phyloP scores from a whole-genome alignment of 2,329 filamentous ascomycete genomes.

The Colletotrichum phormii region DNA sequence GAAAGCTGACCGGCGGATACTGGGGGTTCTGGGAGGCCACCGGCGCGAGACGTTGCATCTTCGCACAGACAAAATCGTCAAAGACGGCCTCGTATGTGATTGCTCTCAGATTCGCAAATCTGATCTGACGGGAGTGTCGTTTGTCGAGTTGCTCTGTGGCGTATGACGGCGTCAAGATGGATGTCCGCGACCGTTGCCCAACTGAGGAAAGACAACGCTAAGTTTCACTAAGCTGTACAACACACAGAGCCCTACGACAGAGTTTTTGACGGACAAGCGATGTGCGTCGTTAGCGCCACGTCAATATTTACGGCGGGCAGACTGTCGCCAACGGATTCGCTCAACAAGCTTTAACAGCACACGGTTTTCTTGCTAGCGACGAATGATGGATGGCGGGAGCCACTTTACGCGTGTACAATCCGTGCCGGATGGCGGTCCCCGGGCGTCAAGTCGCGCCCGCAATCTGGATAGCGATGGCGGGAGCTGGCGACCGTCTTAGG shows the following conservation, averaged over 20 bases:
- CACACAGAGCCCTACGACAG: constrained; percentile 23
- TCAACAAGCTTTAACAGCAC: constrained; percentile 29
- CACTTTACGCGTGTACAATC: constrained; percentile 39
- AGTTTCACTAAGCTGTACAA: constrained; percentile 27
- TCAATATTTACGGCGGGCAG: constrained; percentile 13
- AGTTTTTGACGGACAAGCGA: constrained; percentile 28
- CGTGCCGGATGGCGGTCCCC: constrained; percentile 2
- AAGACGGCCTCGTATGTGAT: constrained; percentile 1
- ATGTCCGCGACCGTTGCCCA: constrained; percentile 21
- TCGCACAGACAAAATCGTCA: constrained; percentile 32
- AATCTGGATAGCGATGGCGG: constrained; percentile 17
- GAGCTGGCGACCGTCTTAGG: constrained; percentile 29
- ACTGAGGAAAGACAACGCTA: constrained; percentile 26
- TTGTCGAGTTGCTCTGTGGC: constrained; percentile 1
- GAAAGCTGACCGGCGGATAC: constrained; percentile 33
- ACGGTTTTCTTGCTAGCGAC: constrained; percentile 19
- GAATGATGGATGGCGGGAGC: constrained; percentile 37
- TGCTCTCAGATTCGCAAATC: constrained; percentile 17
- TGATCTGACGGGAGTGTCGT: constrained; percentile 24
- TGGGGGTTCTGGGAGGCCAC: constrained; percentile 28
- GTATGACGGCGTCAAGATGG: constrained; percentile 12
- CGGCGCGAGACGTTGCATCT: constrained; percentile 18
- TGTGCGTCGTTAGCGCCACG: constrained; percentile 21
- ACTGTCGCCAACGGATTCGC: constrained; percentile 16
- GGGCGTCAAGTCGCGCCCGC: constrained; percentile 18